phyloP scores from a whole-genome alignment of 75 land plant genomes.

The Pinus tabuliformis region DNA sequence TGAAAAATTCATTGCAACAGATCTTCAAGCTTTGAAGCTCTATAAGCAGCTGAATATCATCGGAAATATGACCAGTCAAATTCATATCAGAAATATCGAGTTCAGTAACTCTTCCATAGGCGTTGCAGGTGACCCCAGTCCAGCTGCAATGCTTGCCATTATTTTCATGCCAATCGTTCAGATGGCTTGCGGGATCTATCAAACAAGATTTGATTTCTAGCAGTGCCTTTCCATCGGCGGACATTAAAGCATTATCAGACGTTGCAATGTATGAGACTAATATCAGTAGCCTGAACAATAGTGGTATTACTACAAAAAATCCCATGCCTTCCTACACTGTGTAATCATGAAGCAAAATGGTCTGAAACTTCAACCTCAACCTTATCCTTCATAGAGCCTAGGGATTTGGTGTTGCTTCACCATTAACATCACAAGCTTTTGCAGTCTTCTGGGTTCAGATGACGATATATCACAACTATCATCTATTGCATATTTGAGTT shows the following conservation, averaged over 20 bases:
- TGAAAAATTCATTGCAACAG: constrained; percentile 46
- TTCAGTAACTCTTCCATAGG: constrained; percentile 38
- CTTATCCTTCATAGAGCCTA: not conserved
- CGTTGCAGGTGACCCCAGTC: constrained; percentile 62
- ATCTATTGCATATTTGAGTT: not conserved
- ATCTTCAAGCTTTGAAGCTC: constrained; percentile 41
- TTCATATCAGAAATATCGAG: constrained; percentile 70
- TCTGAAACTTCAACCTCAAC: no score
- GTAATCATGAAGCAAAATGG: not conserved
- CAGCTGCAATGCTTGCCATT: constrained; percentile 53
- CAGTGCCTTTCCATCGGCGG: constrained; percentile 18
- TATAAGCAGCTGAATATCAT: constrained; percentile 23
- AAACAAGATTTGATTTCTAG: constrained; percentile 38
- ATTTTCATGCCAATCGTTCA: constrained; percentile 44
- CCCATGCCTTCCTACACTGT: not conserved
- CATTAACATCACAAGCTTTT: not conserved
- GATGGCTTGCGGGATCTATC: constrained; percentile 41
- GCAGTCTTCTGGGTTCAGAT: not conserved
- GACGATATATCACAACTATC: not conserved
- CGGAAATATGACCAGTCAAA: constrained; percentile 53
- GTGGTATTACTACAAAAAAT: not conserved
- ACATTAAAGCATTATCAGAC: no score
- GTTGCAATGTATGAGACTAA: not conserved
- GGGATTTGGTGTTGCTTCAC: not conserved
- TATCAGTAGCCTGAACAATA: not conserved